phyloP scores from a whole-genome alignment of 148 eudicot genomes.

The Rhododendron molle region DNA sequence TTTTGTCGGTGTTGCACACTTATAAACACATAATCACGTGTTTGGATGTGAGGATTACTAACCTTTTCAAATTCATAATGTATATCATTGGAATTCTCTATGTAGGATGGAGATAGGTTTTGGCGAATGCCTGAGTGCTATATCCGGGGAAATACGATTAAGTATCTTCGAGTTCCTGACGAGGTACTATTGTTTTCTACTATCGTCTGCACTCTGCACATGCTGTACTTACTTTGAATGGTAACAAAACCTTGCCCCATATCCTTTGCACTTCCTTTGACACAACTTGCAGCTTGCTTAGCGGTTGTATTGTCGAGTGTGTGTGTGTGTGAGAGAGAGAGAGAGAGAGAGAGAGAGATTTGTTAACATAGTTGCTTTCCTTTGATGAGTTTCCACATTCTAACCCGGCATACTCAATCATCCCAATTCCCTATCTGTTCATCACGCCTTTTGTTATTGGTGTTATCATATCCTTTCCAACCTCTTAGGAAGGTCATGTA shows the following conservation, averaged over 20 bases:
- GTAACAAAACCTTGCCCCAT: not conserved
- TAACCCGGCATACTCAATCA: not conserved
- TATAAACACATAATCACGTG: not conserved
- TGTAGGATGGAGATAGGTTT: slow-evolving; percentile 92
- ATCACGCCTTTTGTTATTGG: not conserved
- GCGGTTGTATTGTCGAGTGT: not conserved
- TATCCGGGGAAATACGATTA: slow-evolving; percentile 86
- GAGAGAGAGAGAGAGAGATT: too few species aligned
- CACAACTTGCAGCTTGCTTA: not conserved
- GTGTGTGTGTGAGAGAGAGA: too few species aligned
- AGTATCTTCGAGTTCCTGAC: slow-evolving; percentile 59
- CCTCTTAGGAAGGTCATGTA: not conserved
- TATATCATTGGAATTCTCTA: not conserved
- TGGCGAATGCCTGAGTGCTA: slow-evolving; percentile 98
- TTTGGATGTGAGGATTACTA: not conserved
- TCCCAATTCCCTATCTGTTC: not conserved
- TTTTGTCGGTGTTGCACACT: not conserved
- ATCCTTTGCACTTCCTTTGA: not conserved
- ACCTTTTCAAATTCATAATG: not conserved
- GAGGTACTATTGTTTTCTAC: slow-evolving; percentile 30
- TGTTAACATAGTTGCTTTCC: not conserved
- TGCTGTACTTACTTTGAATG: too few species aligned
- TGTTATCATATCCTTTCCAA: not conserved
- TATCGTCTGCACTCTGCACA: too few species aligned
- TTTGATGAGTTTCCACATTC: not conserved